Evolutionary conservation across 805 yeast genomes (phyloP), one percentile per base, ranked within the genome.

Genomic region (Maudiozyma barnettii): DNA sequence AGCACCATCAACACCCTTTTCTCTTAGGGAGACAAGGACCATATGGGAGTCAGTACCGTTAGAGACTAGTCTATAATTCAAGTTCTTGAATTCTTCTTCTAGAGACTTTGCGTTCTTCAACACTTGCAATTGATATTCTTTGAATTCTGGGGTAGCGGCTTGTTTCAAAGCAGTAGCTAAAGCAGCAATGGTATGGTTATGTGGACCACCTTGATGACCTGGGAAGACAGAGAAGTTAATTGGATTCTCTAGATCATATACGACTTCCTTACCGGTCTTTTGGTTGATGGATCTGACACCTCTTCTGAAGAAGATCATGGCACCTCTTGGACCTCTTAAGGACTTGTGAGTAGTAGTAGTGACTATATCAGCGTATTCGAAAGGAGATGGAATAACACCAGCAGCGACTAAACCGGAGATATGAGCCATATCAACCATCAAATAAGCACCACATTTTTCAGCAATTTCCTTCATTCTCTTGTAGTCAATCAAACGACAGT

Each of bases 121-220:
- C 38, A 93, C 97, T 64, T 85, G 85, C 63, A 75, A 65, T 75
- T 93, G 99, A 74, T 91, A 91, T 63, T 79, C 84, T 68, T 79
- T 84, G 74, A 83, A 93, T 69, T 90, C 97, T 51, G 95, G 95
- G 45, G 87, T 74, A 54, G 79, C 76, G 51, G 96, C 95, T 75
- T 93, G 99, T 68, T 89, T 89, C 67, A 93, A 79, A 45, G 99
- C 98, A 54, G 90, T 93, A 16, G 98, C 97, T 61, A 93, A 74
- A 33, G 98, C 99, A 58, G 97, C 84, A 66, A 93, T 93, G 57
- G 99, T 93, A 74, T 93, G 99, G 77, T 93, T 93, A 74, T 93
- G 98, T 61, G 99, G 99, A 67, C 99, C 99, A 76, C 99, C 99
- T 76, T 93, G 99, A 72, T 93, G 99, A 57, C 96, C 99, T 62